Percentiles rank a stretch among this genome's conserved stretches.
Conservation (phyloP, 2,329 filamentous ascomycete species). For the Chaetothyriales sp. region DNA sequence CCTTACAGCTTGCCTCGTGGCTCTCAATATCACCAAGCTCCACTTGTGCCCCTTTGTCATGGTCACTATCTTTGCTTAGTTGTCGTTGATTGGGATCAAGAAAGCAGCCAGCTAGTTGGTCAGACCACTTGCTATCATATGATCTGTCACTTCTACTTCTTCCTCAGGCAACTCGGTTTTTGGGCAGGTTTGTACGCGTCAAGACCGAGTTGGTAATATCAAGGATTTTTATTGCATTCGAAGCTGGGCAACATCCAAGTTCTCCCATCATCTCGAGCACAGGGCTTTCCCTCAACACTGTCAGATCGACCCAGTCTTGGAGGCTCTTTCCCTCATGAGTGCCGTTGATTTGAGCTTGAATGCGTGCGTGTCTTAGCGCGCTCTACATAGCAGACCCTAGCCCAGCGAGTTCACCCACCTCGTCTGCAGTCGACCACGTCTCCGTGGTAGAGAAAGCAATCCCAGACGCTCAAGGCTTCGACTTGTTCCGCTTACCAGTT, state of each 20-base stretch:
- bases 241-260: slow-evolving; percentile 69
- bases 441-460: background rate
- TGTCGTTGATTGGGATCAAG: no score
- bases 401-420: background rate
- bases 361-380: background rate
- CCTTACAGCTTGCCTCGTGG: no score
- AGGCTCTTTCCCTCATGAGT: slow-evolving; percentile 99
- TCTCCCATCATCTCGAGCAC: slow-evolving; percentile 62
- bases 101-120: no score
- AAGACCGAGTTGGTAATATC: no score
- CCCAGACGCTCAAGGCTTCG: background rate
- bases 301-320: slow-evolving; percentile 20
- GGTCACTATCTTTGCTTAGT: no score
- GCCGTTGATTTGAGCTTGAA: slow-evolving; percentile 37
- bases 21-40: no score
- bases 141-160: no score
- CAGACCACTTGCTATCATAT: no score
- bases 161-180: no score
- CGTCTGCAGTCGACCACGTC: background rate
- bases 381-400: background rate
- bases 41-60: no score
- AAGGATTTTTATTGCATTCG: background rate
- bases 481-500: slow-evolving; percentile 19
- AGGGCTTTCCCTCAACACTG: slow-evolving; percentile 82
- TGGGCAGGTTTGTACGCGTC: no score